Percentiles rank a stretch among this genome's conserved stretches.
These are phyloP conservation scores for Lolium multiflorum DNA, from an alignment of 176 grass and related monocot species.

Conservation along the genomic window DNA sequence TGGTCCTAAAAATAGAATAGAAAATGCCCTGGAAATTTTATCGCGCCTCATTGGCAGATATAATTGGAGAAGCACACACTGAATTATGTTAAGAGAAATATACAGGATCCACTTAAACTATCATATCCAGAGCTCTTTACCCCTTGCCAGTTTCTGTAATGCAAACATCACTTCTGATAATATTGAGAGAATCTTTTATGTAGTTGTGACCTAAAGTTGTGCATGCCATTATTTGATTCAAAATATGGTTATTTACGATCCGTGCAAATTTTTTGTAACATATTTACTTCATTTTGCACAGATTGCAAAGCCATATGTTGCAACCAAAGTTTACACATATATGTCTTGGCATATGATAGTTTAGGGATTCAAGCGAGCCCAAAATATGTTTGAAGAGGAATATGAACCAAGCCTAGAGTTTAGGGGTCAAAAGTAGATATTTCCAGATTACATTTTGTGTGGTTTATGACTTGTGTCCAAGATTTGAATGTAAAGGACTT, in stretches of 20 bases:
- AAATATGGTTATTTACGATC: too few relatives aligned
- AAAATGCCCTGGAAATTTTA: background rate
- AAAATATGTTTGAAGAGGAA: too few relatives aligned
- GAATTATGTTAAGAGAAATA: background rate
- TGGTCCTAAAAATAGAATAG: constrained; percentile 4
- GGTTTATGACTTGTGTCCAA: background rate
- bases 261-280: background rate
- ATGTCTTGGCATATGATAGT: background rate
- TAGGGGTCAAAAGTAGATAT: background rate
- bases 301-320: background rate
- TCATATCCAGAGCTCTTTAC: background rate
- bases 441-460: background rate
- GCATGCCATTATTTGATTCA: too few relatives aligned
- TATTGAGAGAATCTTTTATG: constrained; percentile 5
- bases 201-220: background rate
- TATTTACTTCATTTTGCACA: background rate
- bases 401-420: background rate
- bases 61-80: background rate
- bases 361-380: too few relatives aligned
- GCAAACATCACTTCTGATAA: background rate
- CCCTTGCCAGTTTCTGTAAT: background rate
- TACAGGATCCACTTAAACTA: too few relatives aligned
- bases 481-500: background rate
- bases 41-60: background rate
- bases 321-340: background rate